Conservation (phyloP, 352 stramenopile species). For the Globisporangium nunn region DNA sequence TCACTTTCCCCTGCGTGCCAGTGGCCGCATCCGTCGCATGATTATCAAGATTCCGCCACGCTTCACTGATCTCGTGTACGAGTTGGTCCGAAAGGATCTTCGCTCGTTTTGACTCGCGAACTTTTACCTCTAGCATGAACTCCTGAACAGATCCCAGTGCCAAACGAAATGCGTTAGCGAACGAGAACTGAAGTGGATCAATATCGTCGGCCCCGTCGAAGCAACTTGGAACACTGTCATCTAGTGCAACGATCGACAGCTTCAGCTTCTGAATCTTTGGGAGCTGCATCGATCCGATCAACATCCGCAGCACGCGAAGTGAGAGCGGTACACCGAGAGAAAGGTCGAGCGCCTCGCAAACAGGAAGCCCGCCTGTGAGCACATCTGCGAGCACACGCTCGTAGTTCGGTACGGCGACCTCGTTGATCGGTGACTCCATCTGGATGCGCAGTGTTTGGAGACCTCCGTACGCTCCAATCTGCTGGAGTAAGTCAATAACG, state of each 20-base stretch:
- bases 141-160: slow-evolving; percentile 8
- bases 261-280: slow-evolving; percentile 17
- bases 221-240: not conserved
- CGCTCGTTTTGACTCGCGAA: slow-evolving; percentile 2
- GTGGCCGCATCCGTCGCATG: not conserved
- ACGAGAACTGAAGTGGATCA: slow-evolving; percentile 1
- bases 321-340: slow-evolving; percentile 17
- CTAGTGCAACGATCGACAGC: slow-evolving; percentile 15
- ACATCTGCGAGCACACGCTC: slow-evolving; percentile 23
- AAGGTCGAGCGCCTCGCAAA: slow-evolving; percentile 40
- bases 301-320: slow-evolving; percentile 9
- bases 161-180: slow-evolving; percentile 5
- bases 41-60: slow-evolving; percentile 15
- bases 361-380: slow-evolving; percentile 29
- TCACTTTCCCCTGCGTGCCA: not conserved
- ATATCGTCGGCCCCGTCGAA: not conserved
- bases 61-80: slow-evolving; percentile 14
- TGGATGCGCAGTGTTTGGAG: slow-evolving; percentile 17
- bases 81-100: slow-evolving; percentile 13
- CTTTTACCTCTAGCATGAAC: slow-evolving; percentile 14
- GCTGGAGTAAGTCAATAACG: slow-evolving; percentile 17
- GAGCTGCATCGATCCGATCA: slow-evolving; percentile 16
- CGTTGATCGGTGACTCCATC: slow-evolving; percentile 10
- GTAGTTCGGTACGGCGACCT: slow-evolving; percentile 5
- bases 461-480: slow-evolving; percentile 18